Conservation (phyloP, 352 stramenopile genomes). For the Globisporangium sylvaticum region DNA sequence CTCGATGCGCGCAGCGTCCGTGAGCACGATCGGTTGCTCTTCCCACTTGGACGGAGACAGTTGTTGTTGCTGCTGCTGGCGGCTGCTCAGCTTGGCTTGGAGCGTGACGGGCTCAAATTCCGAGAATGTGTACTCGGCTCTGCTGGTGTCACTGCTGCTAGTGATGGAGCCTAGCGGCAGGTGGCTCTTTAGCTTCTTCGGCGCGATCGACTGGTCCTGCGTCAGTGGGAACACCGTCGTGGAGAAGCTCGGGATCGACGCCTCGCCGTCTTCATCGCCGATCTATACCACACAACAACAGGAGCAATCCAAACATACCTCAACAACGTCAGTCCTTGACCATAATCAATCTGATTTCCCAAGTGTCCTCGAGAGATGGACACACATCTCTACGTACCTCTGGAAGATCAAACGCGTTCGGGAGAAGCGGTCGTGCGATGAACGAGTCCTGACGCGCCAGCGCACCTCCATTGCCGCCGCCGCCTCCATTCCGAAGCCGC, state of each 20-base stretch:
- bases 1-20: conserved; percentile 32
- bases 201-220: not conserved
- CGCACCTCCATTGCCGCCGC: too few species aligned
- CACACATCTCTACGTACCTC: not conserved
- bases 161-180: not conserved
- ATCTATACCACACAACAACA: not conserved
- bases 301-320: not conserved
- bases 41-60: conserved; percentile 28
- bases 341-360: not conserved
- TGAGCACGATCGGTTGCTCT: conserved; percentile 42
- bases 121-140: conserved; percentile 22
- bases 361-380: not conserved
- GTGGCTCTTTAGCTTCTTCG: not conserved
- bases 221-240: conserved; percentile 6
- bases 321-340: not conserved
- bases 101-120: conserved; percentile 17
- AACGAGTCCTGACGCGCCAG: not conserved
- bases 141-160: not conserved
- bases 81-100: not conserved
- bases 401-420: conserved; percentile 11
- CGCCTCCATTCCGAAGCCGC: conserved; percentile 2
- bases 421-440: not conserved
- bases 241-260: conserved; percentile 14
- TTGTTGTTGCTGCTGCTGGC: not conserved
- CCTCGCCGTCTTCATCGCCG: conserved; percentile 1